These are phyloP conservation scores for Elaeis guineensis DNA, from an alignment of 176 grass and related monocot species.

Conservation along the genomic window DNA sequence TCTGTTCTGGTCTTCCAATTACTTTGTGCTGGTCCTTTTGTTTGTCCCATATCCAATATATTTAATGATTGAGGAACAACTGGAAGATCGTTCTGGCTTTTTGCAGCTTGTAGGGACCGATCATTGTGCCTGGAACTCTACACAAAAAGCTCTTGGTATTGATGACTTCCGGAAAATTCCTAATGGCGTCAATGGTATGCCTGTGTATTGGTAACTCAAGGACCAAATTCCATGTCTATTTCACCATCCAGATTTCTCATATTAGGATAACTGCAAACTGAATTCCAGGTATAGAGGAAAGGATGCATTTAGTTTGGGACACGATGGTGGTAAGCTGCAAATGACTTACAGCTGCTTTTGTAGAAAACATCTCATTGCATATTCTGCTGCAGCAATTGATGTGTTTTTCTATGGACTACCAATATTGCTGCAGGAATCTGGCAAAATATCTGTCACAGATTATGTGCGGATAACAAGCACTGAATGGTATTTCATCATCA, in stretches of 20 bases:
- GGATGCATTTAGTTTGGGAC: constrained; percentile 97
- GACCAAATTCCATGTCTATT: too few relatives aligned
- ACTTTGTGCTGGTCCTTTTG: too few relatives aligned
- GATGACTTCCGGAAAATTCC: constrained; percentile 94
- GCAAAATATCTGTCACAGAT: constrained; percentile 66
- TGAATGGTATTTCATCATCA: constrained; percentile 48
- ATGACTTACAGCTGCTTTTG: too few relatives aligned
- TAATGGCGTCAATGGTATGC: constrained; percentile 86
- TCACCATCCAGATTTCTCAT: too few relatives aligned
- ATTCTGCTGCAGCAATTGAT: background rate
- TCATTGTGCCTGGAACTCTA: constrained; percentile 88
- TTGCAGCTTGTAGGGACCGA: constrained; percentile 97
- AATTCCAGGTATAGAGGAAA: constrained; percentile 70
- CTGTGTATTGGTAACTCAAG: background rate
- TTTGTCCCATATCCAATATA: too few relatives aligned
- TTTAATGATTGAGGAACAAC: too few relatives aligned
- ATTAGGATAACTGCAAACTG: too few relatives aligned
- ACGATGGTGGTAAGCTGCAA: constrained; percentile 76
- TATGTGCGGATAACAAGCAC: constrained; percentile 91
- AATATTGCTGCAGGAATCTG: constrained; percentile 55
- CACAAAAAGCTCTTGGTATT: constrained; percentile 82
- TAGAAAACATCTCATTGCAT: too few relatives aligned
- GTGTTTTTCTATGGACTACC: constrained; percentile 19
- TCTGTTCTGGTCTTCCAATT: too few relatives aligned
- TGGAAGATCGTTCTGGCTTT: background rate